Evolutionary conservation across 1,284 basidiomycete species (phyloP).

Genomic region (Microstroma glucosiphilum): DNA sequence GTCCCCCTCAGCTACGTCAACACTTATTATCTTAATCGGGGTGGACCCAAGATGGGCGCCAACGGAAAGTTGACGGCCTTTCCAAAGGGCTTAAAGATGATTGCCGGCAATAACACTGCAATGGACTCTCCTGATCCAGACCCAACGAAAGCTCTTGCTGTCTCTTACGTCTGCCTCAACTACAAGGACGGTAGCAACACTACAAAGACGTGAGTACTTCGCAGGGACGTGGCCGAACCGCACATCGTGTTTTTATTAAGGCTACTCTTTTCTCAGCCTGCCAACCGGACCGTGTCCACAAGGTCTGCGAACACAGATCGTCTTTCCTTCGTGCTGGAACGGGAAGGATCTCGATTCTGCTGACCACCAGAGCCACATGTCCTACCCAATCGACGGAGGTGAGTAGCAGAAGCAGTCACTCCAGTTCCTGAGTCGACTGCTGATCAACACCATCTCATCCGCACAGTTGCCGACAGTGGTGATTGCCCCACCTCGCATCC

Average conservation of each 20-base stretch:
- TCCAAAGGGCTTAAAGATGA: conserved; percentile 53
- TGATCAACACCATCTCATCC: too few relatives aligned
- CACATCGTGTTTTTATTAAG: too few relatives aligned
- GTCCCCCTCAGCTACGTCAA: conserved; percentile 24
- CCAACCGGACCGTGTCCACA: conserved; percentile 30
- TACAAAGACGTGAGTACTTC: neutral
- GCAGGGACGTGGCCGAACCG: too few relatives aligned
- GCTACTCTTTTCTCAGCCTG: conserved; percentile 8
- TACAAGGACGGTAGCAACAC: conserved; percentile 34
- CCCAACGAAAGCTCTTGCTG: conserved; percentile 28
- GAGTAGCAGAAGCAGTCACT: too few relatives aligned
- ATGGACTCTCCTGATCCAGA: neutral
- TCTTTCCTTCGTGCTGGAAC: conserved; percentile 59
- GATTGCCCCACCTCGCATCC: conserved; percentile 56
- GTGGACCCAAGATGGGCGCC: conserved; percentile 5
- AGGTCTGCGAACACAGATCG: conserved; percentile 52
- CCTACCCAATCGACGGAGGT: conserved; percentile 44
- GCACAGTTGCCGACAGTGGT: conserved; percentile 52
- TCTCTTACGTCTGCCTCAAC: conserved; percentile 53
- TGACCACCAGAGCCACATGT: conserved; percentile 53
- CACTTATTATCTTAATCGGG: conserved; percentile 52
- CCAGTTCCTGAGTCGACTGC: too few relatives aligned
- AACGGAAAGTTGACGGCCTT: conserved; percentile 39
- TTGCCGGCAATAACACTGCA: conserved; percentile 50
- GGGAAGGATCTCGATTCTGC: conserved; percentile 54